A percentile compares a stretch with the other conserved stretches of the same genome.
phyloP scores from a whole-genome alignment of 441 rosid species.

The Gossypium aridum region DNA sequence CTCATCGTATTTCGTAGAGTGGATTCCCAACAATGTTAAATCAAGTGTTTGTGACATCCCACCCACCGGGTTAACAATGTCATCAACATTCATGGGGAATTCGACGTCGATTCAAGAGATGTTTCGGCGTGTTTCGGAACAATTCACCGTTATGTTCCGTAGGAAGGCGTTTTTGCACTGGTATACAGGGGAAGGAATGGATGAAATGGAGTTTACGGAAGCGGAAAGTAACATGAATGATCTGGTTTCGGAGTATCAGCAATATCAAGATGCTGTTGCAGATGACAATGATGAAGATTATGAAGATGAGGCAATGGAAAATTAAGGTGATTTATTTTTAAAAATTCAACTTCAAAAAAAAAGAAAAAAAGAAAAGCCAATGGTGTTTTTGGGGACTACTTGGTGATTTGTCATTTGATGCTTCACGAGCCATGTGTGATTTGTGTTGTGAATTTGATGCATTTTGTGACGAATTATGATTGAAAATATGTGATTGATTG shows the following conservation, averaged over 20 bases:
- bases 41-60: slow-evolving; percentile 15
- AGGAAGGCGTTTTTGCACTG: no score
- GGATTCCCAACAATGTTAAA: slow-evolving; percentile 10
- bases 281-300: neutral
- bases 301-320: slow-evolving; percentile 1
- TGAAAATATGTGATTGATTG: neutral
- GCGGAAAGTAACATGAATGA: slow-evolving; percentile 10
- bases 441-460: neutral
- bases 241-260: slow-evolving; percentile 16
- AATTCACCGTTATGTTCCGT: no score
- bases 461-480: neutral
- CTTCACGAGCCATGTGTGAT: neutral
- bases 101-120: no score
- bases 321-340: neutral
- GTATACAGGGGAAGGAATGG: no score
- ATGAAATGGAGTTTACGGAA: no score
- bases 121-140: no score
- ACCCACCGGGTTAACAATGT: slow-evolving; percentile 10
- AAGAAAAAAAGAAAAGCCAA: no score
- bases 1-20: neutral
- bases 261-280: slow-evolving; percentile 9
- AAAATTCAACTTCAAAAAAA: no score
- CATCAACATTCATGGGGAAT: slow-evolving; percentile 8
- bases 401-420: neutral
- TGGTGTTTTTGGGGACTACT: neutral